These are phyloP conservation scores for Lactarius hatsudake DNA, from an alignment of 768 basidiomycete genomes.

Conservation along the genomic window DNA sequence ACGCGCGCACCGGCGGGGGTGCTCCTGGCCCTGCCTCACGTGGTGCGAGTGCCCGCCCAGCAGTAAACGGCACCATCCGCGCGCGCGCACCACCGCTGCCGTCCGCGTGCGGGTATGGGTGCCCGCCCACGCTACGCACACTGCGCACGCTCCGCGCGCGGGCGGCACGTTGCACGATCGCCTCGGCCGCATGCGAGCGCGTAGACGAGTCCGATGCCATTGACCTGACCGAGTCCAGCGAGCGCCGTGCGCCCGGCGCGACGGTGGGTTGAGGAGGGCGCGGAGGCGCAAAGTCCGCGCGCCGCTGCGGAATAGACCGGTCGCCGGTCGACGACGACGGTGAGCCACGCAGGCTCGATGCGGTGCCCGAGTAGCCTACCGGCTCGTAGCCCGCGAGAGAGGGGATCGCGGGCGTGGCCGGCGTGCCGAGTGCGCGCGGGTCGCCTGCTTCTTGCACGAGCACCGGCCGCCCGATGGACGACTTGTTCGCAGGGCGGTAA, in stretches of 20 bases:
- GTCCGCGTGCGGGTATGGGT: conserved; percentile 37
- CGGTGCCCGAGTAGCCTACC: conserved; percentile 43
- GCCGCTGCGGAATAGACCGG: conserved; percentile 62
- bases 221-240: conserved; percentile 30
- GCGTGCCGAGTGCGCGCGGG: conserved; percentile 19
- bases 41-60: conserved; percentile 63
- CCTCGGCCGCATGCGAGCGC: conserved; percentile 42
- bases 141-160: conserved; percentile 58
- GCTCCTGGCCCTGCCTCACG: conserved; percentile 30
- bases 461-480: conserved; percentile 60
- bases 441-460: conserved; percentile 33
- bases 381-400: conserved; percentile 25
- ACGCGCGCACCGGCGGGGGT: conserved; percentile 39
- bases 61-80: conserved; percentile 70
- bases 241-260: conserved; percentile 21
- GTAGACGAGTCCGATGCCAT: conserved; percentile 36
- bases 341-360: conserved; percentile 48
- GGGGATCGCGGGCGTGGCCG: conserved; percentile 15
- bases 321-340: conserved; percentile 65
- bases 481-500: conserved; percentile 37
- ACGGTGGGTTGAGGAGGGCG: conserved; percentile 34
- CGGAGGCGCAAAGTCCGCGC: conserved; percentile 68
- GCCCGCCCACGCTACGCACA: conserved; percentile 41
- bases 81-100: conserved; percentile 41
- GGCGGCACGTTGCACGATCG: conserved; percentile 46